These are phyloP conservation scores for Houttuynia cordata DNA, from an alignment of 164 flowering plant species.

Conservation along the genomic window DNA sequence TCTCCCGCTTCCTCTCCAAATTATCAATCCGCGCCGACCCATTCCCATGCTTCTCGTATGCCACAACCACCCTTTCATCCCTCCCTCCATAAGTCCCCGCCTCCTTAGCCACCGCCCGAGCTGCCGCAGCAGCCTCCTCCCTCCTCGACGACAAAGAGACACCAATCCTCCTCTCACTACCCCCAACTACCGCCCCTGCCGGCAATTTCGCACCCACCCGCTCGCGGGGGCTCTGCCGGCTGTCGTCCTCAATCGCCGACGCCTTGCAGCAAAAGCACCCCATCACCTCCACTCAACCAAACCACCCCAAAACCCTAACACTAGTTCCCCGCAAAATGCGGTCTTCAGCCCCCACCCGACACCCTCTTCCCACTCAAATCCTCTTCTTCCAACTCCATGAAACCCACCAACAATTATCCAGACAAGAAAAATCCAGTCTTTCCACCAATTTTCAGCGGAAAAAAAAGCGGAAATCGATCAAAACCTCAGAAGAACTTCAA, in stretches of 20 bases:
- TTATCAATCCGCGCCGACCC: slow-evolving; percentile 32
- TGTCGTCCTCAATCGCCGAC: slow-evolving; percentile 72
- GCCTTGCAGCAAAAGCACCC: slow-evolving; percentile 74
- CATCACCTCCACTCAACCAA: slow-evolving; percentile 21
- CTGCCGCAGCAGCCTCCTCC: slow-evolving; percentile 28
- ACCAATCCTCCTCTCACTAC: slow-evolving; percentile 15
- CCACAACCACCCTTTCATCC: slow-evolving; percentile 39
- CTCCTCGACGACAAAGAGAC: slow-evolving; percentile 38
- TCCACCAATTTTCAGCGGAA: background rate
- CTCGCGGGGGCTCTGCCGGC: slow-evolving; percentile 62
- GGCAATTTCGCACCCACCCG: slow-evolving; percentile 37
- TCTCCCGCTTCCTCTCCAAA: slow-evolving; percentile 59
- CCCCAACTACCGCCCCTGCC: slow-evolving; percentile 13
- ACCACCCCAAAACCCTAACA: background rate
- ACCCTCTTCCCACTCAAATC: background rate
- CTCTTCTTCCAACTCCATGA: slow-evolving; percentile 3
- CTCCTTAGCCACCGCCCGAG: slow-evolving; percentile 17
- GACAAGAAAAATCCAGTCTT: background rate
- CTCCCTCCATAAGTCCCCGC: slow-evolving; percentile 16
- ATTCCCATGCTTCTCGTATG: slow-evolving; percentile 53
- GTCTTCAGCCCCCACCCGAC: background rate
- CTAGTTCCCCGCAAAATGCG: background rate
- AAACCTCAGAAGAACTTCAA: too few relatives aligned
- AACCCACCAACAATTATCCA: background rate
- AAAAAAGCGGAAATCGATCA: background rate